Percentiles rank a stretch among this genome's conserved stretches.
Evolutionary conservation across 192 early-diverging fungal genomes (phyloP).

Genomic region (Dissophora ornata): DNA sequence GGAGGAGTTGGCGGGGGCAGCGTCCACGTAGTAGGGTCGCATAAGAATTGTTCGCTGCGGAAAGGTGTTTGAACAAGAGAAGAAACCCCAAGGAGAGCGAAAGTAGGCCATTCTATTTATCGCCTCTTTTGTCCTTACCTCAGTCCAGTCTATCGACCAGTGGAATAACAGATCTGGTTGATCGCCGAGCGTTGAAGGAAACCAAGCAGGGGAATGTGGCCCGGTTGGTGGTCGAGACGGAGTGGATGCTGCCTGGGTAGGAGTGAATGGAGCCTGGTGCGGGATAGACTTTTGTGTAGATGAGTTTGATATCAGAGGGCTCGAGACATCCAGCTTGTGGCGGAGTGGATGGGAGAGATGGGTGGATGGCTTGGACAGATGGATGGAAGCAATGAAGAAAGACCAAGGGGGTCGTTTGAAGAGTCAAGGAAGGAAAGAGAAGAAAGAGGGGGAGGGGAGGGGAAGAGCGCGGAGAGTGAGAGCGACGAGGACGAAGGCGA

Average conservation of each 20-base stretch:
- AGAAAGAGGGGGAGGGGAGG: not conserved
- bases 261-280: too few species aligned
- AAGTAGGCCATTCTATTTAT: too few species aligned
- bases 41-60: constrained; percentile 2
- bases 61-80: constrained; percentile 1
- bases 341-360: not conserved
- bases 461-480: constrained; percentile 9
- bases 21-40: too few species aligned
- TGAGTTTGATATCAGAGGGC: too few species aligned
- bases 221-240: too few species aligned
- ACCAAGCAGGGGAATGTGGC: not conserved
- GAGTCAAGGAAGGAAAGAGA: not conserved
- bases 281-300: too few species aligned
- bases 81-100: not conserved
- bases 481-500: not conserved
- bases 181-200: not conserved
- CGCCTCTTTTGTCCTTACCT: too few species aligned
- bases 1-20: too few species aligned
- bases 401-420: not conserved
- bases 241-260: too few species aligned
- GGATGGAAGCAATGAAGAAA: not conserved
- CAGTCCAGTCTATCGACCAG: not conserved
- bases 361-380: not conserved
- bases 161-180: not conserved
- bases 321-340: constrained; percentile 4